Evolutionary conservation across 2,329 filamentous ascomycete genomes (phyloP).

Genomic region (Trichophyton verrucosum): DNA sequence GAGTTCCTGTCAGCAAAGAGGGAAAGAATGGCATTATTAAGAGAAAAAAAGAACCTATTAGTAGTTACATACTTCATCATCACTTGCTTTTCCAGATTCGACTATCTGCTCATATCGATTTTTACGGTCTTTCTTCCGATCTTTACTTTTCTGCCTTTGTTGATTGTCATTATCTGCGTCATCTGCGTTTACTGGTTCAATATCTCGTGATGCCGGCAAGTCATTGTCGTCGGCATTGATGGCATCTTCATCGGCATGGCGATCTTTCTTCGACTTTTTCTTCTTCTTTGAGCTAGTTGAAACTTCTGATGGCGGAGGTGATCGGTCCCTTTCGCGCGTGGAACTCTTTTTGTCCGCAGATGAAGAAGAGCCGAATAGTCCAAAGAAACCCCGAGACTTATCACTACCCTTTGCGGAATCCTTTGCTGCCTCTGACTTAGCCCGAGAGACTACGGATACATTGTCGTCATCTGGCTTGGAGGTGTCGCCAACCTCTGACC

Average conservation of each 20-base stretch:
- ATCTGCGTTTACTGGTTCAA: slow-evolving; percentile 28
- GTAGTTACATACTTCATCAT: slow-evolving; percentile 27
- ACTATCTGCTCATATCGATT: slow-evolving; percentile 27
- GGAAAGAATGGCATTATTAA: slow-evolving; percentile 3
- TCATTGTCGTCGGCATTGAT: slow-evolving; percentile 37
- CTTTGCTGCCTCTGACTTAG: slow-evolving; percentile 21
- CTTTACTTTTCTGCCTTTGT: slow-evolving; percentile 16
- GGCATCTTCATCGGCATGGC: slow-evolving; percentile 39
- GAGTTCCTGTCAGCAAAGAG: slow-evolving; percentile 3
- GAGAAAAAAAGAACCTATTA: neutral
- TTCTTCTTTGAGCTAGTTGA: slow-evolving; percentile 35
- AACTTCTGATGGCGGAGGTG: slow-evolving; percentile 12
- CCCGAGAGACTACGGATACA: slow-evolving; percentile 22
- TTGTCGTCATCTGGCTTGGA: slow-evolving; percentile 21
- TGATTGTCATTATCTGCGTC: slow-evolving; percentile 18
- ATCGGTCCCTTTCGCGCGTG: neutral
- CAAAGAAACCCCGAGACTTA: slow-evolving; percentile 25
- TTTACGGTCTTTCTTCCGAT: slow-evolving; percentile 23
- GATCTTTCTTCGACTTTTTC: slow-evolving; percentile 29
- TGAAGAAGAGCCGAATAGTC: slow-evolving; percentile 23
- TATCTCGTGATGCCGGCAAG: slow-evolving; percentile 36
- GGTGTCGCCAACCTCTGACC: slow-evolving; percentile 14
- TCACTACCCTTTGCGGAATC: slow-evolving; percentile 13
- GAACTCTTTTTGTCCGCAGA: neutral
- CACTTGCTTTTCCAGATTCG: slow-evolving; percentile 9